phyloP scores from a whole-genome alignment of 495 filamentous ascomycete genomes.

The Neurospora sp. region DNA sequence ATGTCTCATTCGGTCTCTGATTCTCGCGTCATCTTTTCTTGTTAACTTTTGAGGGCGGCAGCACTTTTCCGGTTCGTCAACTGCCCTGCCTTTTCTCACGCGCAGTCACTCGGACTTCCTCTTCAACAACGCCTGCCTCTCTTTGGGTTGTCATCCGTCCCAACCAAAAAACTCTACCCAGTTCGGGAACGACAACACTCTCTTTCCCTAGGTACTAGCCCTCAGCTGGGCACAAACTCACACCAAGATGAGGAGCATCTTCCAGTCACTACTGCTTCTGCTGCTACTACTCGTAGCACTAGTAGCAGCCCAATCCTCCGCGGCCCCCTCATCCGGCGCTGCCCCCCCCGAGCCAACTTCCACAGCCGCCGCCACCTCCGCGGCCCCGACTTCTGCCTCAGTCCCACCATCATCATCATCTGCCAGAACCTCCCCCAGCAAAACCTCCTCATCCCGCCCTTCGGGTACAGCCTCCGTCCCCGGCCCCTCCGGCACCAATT shows the following conservation, averaged over 20 bases:
- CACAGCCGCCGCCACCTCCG: not conserved
- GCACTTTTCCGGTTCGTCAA: not conserved
- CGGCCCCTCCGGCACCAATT: not conserved
- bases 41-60: not conserved
- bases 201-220: no score
- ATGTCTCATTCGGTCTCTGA: not conserved
- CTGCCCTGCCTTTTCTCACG: no score
- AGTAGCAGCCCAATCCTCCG: no score
- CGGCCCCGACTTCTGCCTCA: no score
- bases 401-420: not conserved
- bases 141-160: no score
- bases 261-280: no score
- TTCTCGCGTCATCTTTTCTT: not conserved
- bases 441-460: constrained; percentile 5
- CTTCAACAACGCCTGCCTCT: not conserved
- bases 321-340: no score
- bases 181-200: no score
- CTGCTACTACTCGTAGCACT: no score
- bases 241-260: no score
- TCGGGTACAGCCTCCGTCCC: constrained; percentile 9
- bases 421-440: not conserved
- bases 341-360: constrained; percentile 1
- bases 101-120: not conserved
- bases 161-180: no score
- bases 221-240: no score